Evolutionary conservation across 306 rosid species (phyloP), one percentile per base, ranked within the genome.

Genomic region (Glycine latifolia): DNA sequence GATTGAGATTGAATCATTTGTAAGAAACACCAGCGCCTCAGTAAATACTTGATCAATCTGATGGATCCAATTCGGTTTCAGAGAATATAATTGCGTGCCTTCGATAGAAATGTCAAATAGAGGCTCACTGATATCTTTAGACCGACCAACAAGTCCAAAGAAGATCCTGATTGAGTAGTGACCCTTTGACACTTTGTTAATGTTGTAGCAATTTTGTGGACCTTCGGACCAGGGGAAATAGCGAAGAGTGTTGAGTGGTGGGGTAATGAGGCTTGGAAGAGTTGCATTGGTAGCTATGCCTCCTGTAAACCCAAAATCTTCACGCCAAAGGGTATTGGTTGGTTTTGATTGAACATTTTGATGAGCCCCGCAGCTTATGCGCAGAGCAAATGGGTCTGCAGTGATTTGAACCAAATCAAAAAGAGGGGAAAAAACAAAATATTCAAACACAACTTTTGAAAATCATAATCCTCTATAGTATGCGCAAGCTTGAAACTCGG

Each of bases 291-390:
- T 13, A 0, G 94, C 87, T 67, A 88, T 82, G 15, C 97, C 97
- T 81, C 97, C 97, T 20, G 94, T 89, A 78, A 89, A 93, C 37
- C 89, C 91, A 72, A 89, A 90, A 77, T 93, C 97, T 87, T 91
- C 87, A 74, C 0, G 73, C 97, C 97, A 93, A 7, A 59, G 73
- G 37, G 97, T 93, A 73, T 81, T 84, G 15, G 93, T 90, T 56
- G 92, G 92, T 13, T 11, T 55, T 7, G 97, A 90, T 58, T 59
- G 88, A 56, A 89, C 90, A 79, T 90, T 77, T 37, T 83, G 47
- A 11, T 82, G 86, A 58, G 94, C 92, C 41, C 97, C 97, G 71
- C 97, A 93, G 87, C 96, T 93, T 78, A 93, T 76, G 60, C 97
- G 94, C 93, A 87, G 12, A 13, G 87, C 90, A 87, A 58, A 91